phyloP scores from a whole-genome alignment of 192 early-diverging fungal genomes.

The Coemansia guatemalensis region DNA sequence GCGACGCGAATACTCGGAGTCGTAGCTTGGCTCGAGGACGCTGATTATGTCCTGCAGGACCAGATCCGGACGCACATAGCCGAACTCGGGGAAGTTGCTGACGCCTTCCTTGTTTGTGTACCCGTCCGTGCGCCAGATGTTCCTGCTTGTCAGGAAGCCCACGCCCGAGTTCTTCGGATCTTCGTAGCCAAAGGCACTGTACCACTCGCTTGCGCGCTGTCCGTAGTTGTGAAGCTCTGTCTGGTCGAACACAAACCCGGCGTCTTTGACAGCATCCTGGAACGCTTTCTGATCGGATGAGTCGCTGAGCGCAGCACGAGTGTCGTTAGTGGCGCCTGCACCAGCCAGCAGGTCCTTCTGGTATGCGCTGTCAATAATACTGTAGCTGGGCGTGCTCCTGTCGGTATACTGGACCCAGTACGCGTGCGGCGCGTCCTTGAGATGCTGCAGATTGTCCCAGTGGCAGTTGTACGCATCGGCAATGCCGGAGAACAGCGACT shows the following conservation, averaged over 20 bases:
- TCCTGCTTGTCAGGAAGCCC: conserved; percentile 25
- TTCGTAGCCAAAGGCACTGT: conserved; percentile 38
- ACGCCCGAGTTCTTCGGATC: conserved; percentile 35
- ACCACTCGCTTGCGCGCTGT: conserved; percentile 35
- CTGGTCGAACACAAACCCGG: conserved; percentile 69
- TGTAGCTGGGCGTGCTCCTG: conserved; percentile 55
- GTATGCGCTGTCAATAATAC: conserved; percentile 49
- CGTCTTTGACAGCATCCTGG: conserved; percentile 54
- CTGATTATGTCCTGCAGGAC: conserved; percentile 45
- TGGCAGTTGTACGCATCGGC: conserved; percentile 47
- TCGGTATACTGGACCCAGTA: conserved; percentile 60
- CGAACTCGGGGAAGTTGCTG: conserved; percentile 47
- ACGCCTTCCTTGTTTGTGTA: conserved; percentile 28
- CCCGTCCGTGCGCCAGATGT: conserved; percentile 45
- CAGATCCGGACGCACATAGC: conserved; percentile 42
- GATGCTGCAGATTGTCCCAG: conserved; percentile 34
- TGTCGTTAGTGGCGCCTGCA: conserved; percentile 63
- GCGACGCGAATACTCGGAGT: conserved; percentile 11
- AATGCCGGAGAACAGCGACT: conserved; percentile 31
- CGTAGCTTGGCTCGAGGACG: conserved; percentile 37
- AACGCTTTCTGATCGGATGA: conserved; percentile 47
- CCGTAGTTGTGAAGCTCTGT: conserved; percentile 47
- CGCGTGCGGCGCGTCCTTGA: conserved; percentile 51
- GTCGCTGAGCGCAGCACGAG: conserved; percentile 22
- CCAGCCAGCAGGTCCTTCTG: conserved; percentile 59